These are phyloP conservation scores for Beta lomatogona DNA, from an alignment of 179 eudicot genomes.

Conservation along the genomic window DNA sequence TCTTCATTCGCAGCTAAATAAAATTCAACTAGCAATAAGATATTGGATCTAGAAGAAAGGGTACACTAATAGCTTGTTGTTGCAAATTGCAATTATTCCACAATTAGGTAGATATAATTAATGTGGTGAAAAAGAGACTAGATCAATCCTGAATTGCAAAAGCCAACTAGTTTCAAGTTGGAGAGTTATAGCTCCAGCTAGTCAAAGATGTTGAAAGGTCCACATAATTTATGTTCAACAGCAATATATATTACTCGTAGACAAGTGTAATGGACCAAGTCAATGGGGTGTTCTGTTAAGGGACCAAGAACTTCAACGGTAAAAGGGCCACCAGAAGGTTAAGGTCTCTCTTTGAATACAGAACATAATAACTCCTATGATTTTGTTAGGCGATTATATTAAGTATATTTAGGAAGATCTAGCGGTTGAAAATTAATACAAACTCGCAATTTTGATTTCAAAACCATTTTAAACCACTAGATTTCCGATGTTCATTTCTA, in stretches of 20 bases:
- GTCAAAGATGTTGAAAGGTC: constrained; percentile 13
- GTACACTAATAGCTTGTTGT: neutral
- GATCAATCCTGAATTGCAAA: constrained; percentile 10
- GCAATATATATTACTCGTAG: neutral
- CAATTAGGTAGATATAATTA: neutral
- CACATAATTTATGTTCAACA: neutral
- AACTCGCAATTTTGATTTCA: too few species aligned
- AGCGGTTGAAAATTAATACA: too few species aligned
- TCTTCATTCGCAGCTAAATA: constrained; percentile 36
- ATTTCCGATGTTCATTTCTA: too few species aligned
- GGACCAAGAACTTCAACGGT: neutral
- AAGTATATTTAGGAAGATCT: too few species aligned
- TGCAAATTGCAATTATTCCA: constrained; percentile 10
- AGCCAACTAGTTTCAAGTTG: constrained; percentile 2
- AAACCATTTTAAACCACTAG: too few species aligned
- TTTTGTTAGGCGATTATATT: too few species aligned
- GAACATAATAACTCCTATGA: neutral
- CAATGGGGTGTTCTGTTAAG: constrained; percentile 10
- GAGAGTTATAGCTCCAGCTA: neutral
- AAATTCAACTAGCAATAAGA: neutral
- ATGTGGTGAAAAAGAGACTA: neutral
- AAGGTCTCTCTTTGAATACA: neutral
- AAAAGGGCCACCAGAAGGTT: neutral
- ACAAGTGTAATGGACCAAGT: neutral
- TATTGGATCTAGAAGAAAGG: constrained; percentile 14